These are phyloP conservation scores for Delphinella strobiligena DNA, from an alignment of 2,329 filamentous ascomycete genomes.

Conservation along the genomic window DNA sequence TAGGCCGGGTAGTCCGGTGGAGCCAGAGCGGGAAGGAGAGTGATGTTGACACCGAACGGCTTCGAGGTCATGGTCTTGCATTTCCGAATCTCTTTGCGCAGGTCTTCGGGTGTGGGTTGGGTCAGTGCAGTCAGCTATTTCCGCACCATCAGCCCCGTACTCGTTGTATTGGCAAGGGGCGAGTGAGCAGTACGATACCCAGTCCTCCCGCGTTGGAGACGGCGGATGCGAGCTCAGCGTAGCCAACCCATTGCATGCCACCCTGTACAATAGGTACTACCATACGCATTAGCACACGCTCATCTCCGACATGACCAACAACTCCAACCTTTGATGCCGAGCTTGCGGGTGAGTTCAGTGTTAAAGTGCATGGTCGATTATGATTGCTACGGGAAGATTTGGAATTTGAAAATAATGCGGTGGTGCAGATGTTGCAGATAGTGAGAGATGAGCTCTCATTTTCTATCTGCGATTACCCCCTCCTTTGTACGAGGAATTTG, in stretches of 20 bases:
- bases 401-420: too few relatives aligned
- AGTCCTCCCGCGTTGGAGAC: constrained; percentile 74
- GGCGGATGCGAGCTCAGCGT: constrained; percentile 62
- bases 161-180: constrained; percentile 1
- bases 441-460: too few relatives aligned
- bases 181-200: constrained; percentile 42
- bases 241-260: constrained; percentile 79
- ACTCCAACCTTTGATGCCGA: constrained; percentile 44
- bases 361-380: constrained; percentile 46
- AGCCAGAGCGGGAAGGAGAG: constrained; percentile 76
- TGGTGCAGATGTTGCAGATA: too few relatives aligned
- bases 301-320: constrained; percentile 20
- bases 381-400: too few relatives aligned
- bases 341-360: constrained; percentile 48
- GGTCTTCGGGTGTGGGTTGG: constrained; percentile 80
- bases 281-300: constrained; percentile 15
- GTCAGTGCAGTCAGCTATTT: constrained; percentile 66
- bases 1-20: constrained; percentile 90
- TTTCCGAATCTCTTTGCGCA: constrained; percentile 84
- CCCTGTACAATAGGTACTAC: constrained; percentile 72
- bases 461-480: too few relatives aligned
- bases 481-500: too few relatives aligned
- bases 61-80: constrained; percentile 67
- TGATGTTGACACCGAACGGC: constrained; percentile 91
- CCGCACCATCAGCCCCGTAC: background rate